Evolutionary conservation across 2,329 filamentous ascomycete genomes (phyloP), one percentile per base, ranked within the genome.

Genomic region (Nigrograna mackinnonii): DNA sequence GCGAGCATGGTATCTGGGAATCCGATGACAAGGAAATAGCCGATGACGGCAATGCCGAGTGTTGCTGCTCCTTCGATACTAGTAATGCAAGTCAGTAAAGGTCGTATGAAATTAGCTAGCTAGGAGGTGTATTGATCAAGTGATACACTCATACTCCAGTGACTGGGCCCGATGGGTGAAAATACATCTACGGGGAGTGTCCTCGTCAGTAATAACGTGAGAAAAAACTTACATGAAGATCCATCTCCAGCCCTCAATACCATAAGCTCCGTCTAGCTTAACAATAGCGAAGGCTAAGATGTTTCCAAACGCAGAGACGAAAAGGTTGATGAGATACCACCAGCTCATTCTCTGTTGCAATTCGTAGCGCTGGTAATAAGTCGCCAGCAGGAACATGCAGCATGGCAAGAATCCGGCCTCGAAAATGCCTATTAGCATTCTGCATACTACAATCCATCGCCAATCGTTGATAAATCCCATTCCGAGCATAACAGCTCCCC

Each of bases 1-100:
- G 50, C 43, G 4, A 57, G 57, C 51, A 49, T 51, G 7, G 40
- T 49, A 36, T 60, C 55, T 4, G 65, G 62, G 49, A 70, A 72
- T 35, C 71, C 69, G n/a, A 71, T 65, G 48, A 75, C 64, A 33
- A 70, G 58, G 41, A 67, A 69, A 43, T 54, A 64, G 4, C 57
- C 58, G 14, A 58, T 16, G 7, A 58, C 41, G 16, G 64, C 64
- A 35, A 71, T 49, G 13, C 53, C 45, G 16, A 58, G 48, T 6
- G 65, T 69, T 13, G 63, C 53, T 3, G 57, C 49, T 3, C 62
- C 64, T 46, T 55, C 57, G 21, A 59, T 41, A 34, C 48, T 54
- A 20, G n/a, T n/a, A n/a, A n/a, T n/a, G n/a, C n/a, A n/a, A n/a
- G n/a, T n/a, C n/a, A n/a, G n/a, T n/a, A n/a, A n/a, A n/a, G n/a